Base-by-base conservation (phyloP, 2,329 filamentous ascomycete species). In the Dactylonectria macrodidyma region DNA sequence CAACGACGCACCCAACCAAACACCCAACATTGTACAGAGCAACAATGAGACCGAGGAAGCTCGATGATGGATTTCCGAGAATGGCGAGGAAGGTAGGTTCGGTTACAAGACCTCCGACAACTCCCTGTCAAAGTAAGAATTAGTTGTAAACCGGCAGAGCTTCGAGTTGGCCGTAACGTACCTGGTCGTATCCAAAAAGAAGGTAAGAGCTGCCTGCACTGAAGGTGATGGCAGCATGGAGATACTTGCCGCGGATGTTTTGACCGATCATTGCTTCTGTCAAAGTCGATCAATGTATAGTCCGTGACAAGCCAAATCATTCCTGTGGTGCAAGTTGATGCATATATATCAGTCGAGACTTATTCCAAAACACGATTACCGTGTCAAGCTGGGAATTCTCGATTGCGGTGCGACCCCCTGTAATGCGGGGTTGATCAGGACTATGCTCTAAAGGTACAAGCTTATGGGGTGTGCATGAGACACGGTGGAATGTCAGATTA, bases 141-240 rank as follows among this genome's bases (percentile, higher is more conserved):
- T 3, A 38, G n/a, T 30, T 46, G 54, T 10, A 16, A 16, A 33
- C 11, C 3, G 14, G 30, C 9, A 22, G 38, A 6, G 3, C 1
- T 26, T 9, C 19, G 7, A 14, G 7, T 5, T 22, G 26, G 2
- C 5, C 5, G 12, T 22, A 12, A 62, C 59, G 41, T 34, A 60
- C 65, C n/a, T 67, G 65, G 7, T 67, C 65, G 12, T 67, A 67
- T 7, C 65, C 65, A 12, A 67, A 67, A 1, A 67, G 56, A 2
- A 67, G n/a, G 38, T 67, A 67, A 10, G 65, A 55, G 30, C 65
- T 67, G 44, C 65, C 65, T 19, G 63, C 63, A 33, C 63, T 66
- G 51, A 62, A 16, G 1, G 63, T 66, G 12, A 66, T 66, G 14
- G 63, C 58, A 46, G n/a, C 38, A 11, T 57, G 48, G 1, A 66